These are phyloP conservation scores for Arthrobotrys conoides DNA, from an alignment of 2,329 filamentous ascomycete genomes.

Conservation along the genomic window DNA sequence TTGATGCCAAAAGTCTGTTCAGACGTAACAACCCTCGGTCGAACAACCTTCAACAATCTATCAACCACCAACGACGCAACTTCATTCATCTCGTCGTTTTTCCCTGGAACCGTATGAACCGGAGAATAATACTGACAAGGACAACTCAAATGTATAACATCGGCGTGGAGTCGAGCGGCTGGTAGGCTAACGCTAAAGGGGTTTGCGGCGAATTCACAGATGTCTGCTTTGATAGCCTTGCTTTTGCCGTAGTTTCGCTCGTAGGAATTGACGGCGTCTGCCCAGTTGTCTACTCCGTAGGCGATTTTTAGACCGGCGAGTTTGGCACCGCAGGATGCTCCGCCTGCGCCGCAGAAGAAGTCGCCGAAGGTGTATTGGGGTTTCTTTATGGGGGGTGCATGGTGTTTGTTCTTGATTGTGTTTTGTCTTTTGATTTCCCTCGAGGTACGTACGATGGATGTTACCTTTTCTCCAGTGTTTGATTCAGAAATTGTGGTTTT, in stretches of 20 bases:
- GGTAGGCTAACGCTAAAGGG: slow-evolving; percentile 69
- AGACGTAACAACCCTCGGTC: slow-evolving; percentile 79
- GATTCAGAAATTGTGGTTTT: slow-evolving; percentile 7
- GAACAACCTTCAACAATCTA: slow-evolving; percentile 72
- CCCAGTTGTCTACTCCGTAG: slow-evolving; percentile 77
- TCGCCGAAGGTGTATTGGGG: slow-evolving; percentile 77
- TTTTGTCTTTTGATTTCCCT: background rate
- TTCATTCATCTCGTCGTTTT: slow-evolving; percentile 78
- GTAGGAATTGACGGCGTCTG: slow-evolving; percentile 74
- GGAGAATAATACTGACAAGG: slow-evolving; percentile 84
- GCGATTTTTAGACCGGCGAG: slow-evolving; percentile 73
- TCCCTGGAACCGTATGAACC: slow-evolving; percentile 75
- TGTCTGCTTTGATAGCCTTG: slow-evolving; percentile 68
- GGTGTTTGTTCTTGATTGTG: background rate
- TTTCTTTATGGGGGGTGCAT: background rate
- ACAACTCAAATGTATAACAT: slow-evolving; percentile 81
- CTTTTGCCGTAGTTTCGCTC: slow-evolving; percentile 69
- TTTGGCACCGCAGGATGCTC: slow-evolving; percentile 76
- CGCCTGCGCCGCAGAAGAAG: slow-evolving; percentile 80
- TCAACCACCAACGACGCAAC: slow-evolving; percentile 71
- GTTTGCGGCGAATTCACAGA: slow-evolving; percentile 70
- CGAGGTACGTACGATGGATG: background rate
- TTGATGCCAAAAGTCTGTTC: slow-evolving; percentile 83
- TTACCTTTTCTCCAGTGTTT: background rate
- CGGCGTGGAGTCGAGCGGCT: slow-evolving; percentile 69